Percentiles rank a stretch among this genome's conserved stretches.
Conservation (phyloP, 352 stramenopile species). For the Pythium myriotylum region DNA sequence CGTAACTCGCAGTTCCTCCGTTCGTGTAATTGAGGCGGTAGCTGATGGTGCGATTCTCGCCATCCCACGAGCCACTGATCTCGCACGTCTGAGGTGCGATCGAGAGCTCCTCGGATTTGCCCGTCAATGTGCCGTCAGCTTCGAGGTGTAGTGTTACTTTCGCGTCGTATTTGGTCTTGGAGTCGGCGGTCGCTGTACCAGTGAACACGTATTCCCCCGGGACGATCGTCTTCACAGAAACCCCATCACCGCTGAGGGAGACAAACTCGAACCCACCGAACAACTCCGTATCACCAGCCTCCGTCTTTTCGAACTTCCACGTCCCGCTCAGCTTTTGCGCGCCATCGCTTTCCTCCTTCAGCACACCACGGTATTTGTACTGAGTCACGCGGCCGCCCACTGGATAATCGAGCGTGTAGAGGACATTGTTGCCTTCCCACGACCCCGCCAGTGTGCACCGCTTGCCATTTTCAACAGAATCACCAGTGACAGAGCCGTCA, state of each 20-base stretch:
- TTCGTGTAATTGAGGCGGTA: conserved; percentile 10
- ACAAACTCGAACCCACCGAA: conserved; percentile 5
- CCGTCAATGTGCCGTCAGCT: neutral
- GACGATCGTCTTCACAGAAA: neutral
- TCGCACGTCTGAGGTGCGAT: conserved; percentile 19
- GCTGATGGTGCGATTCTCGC: neutral
- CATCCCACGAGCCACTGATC: conserved; percentile 6
- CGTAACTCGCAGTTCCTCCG: conserved; percentile 3
- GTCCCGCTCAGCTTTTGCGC: conserved; percentile 4
- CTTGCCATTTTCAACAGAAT: conserved; percentile 8
- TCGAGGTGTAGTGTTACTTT: conserved; percentile 1
- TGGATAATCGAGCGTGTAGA: conserved; percentile 12
- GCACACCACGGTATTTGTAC: conserved; percentile 9
- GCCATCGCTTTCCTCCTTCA: neutral
- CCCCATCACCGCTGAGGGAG: neutral
- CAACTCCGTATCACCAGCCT: neutral
- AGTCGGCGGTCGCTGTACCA: conserved; percentile 6
- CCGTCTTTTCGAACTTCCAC: conserved; percentile 16
- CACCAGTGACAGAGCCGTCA: conserved; percentile 7
- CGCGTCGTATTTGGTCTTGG: conserved; percentile 9
- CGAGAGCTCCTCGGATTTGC: conserved; percentile 8
- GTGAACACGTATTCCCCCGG: conserved; percentile 7
- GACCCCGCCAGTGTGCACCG: conserved; percentile 3
- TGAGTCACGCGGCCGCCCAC: neutral
- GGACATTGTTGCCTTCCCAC: conserved; percentile 1